phyloP scores from a whole-genome alignment of 2,329 filamentous ascomycete genomes.

The Lachnellula occidentalis region DNA sequence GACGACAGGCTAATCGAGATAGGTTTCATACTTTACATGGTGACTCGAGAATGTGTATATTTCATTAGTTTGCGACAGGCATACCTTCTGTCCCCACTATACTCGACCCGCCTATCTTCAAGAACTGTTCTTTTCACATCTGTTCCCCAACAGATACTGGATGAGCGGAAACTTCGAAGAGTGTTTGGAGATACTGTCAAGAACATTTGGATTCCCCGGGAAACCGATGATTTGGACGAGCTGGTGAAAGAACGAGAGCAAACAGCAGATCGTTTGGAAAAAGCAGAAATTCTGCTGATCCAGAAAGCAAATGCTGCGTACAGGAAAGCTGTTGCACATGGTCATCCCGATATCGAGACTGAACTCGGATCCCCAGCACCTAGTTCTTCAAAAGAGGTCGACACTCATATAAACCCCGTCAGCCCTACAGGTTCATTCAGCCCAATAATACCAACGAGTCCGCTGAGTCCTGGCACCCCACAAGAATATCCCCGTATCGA shows the following conservation, averaged over 20 bases:
- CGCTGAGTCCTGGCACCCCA: conserved; percentile 6
- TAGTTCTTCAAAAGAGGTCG: conserved; percentile 3
- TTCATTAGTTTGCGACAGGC: conserved; percentile 66
- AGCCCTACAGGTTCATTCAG: conserved; percentile 1
- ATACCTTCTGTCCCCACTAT: conserved; percentile 60
- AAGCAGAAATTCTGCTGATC: conserved; percentile 58
- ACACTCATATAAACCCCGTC: background rate
- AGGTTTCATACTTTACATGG: conserved; percentile 59
- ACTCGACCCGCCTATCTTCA: conserved; percentile 59
- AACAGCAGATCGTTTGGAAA: conserved; percentile 56
- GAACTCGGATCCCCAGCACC: conserved; percentile 3
- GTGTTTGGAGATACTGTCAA: conserved; percentile 59
- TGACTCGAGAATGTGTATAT: conserved; percentile 61
- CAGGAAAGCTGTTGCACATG: conserved; percentile 48
- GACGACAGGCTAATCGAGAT: conserved; percentile 2
- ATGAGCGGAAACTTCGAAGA: conserved; percentile 49
- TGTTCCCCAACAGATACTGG: conserved; percentile 55
- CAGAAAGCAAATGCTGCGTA: conserved; percentile 51
- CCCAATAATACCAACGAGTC: background rate
- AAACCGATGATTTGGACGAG: conserved; percentile 53
- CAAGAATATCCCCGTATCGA: conserved; percentile 11
- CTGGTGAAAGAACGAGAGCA: conserved; percentile 55
- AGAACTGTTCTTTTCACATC: conserved; percentile 63
- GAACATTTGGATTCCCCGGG: conserved; percentile 58
- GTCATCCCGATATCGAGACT: conserved; percentile 33